phyloP scores from a whole-genome alignment of 176 grass and related monocot genomes.

The Cenchrus americanus region DNA sequence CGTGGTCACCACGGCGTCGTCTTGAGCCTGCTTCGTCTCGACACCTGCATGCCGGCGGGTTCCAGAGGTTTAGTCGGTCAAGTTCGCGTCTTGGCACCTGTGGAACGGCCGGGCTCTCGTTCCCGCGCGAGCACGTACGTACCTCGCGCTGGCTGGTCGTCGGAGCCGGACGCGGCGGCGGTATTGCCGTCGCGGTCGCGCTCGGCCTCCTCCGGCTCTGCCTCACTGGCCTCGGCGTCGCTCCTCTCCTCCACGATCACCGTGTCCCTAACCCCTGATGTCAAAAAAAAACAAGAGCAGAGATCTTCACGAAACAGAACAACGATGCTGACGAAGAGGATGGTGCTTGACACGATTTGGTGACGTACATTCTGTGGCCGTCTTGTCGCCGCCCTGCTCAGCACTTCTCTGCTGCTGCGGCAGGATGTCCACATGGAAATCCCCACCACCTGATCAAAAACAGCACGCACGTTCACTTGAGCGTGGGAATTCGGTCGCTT shows the following conservation, averaged over 20 bases:
- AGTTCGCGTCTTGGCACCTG: neutral
- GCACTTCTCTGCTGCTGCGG: slow-evolving; percentile 3
- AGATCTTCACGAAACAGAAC: neutral
- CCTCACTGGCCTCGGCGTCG: neutral
- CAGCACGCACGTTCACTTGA: neutral
- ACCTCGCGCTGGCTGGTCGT: slow-evolving; percentile 28
- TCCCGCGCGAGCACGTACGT: neutral
- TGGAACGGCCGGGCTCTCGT: neutral
- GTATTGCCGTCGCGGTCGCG: neutral
- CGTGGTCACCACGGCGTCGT: slow-evolving; percentile 30
- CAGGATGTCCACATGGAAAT: slow-evolving; percentile 46
- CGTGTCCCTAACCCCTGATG: slow-evolving; percentile 49
- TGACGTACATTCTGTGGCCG: slow-evolving; percentile 39
- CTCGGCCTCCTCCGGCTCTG: slow-evolving; percentile 20
- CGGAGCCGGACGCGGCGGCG: slow-evolving; percentile 13
- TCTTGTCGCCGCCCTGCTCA: neutral
- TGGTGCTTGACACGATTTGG: neutral
- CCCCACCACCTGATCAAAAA: slow-evolving; percentile 24
- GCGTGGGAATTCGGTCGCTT: neutral
- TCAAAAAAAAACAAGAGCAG: neutral
- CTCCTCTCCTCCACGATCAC: slow-evolving; percentile 35
- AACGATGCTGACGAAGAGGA: neutral
- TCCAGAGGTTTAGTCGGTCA: neutral
- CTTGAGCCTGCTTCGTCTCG: neutral
- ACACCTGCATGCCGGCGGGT: neutral